Base-by-base conservation (phyloP, 306 rosid species). In the Cicer yamashitae region DNA sequence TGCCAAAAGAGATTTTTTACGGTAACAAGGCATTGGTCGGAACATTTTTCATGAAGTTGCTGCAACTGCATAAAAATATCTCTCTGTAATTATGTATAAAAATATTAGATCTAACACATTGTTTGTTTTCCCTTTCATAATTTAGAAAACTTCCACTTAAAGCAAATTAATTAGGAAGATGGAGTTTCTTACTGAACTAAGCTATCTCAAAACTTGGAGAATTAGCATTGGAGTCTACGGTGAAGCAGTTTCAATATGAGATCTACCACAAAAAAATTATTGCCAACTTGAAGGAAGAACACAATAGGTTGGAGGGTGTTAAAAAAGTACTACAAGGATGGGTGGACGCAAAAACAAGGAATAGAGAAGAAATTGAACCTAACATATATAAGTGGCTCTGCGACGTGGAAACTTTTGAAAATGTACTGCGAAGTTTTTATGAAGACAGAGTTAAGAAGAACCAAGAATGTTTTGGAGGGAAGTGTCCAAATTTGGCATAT, bases 121-220 rank as follows among this genome's bases (percentile, higher is more conserved):
- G 53, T 48, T 48, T 48, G 53, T 13, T 13, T 13, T 13, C 1
- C 17, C 53, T 48, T 5, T 48, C 53, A 25, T 22, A 25, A 10
- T 58, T 22, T 1, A 10, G 13, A 11, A 15, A 9, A 57, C 30
- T 53, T 53, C 18, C 43, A 22, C 6, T 20, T 4, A 57, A 30
- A 5, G 17, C 5, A 59, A 22, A 22, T 22, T 22, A 22, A 22
- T 22, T 22, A 59, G 66, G 7, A 30, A 57, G 41, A 72, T 72
- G 77, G 77, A 56, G 3, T 20, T 7, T 56, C 9, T 56, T 43
- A 3, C 51, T 8, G 10, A 8, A 1, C 12, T 20, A 12, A 72
- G 34, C 7, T 20, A 5, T 11, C 15, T 10, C 54, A 11, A 72
- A 72, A 12, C 41, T 72, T 18, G 77, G 54, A 56, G 67, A 40